Evolutionary conservation across 1,284 basidiomycete species (phyloP), one percentile per base, ranked within the genome.

Genomic region (Heterobasidion occidentale): DNA sequence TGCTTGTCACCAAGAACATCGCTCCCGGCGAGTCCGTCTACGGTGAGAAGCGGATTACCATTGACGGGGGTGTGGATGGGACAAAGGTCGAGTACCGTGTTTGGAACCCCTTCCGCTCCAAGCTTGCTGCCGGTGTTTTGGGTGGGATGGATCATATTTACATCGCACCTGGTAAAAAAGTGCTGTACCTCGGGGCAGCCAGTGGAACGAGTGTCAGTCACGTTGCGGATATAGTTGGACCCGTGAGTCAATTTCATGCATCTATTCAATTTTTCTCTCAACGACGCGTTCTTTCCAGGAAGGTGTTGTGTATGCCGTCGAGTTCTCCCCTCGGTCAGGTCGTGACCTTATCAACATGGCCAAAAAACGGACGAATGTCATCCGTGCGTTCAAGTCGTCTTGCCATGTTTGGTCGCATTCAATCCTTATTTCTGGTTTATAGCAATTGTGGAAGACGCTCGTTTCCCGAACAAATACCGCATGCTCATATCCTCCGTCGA

Each of bases 311-410:
- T 99, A 99, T 72, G 96, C 96, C 46, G 97, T 99, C 58, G 96
- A 99, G 74, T 99, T 99, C 77, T 98, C 95, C 3, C 83, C 90
- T 69, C 87, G 97, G 65, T 96, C 94, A 59, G 96, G 96, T 50
- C 92, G 96, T 75, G 96, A 99, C 74, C 77, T 99, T 60, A 98
- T 99, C 68, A 92, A 92, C 75, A 99, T 99, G 97, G 96, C 97
- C 54, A 98, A 99, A 79, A 98, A 98, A 77, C 84, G 97, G 60
- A 99, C 97, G 61, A 99, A 99, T 74, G 94, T 99, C 62, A 98
- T 99, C 67, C 96, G 92, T 94, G 72, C 60, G 91, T 82, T 12
- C 27, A 47, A 8, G 44, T 33, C 36, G 53, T 48, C 34, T 54
- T 15, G 4, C 27, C 9, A 51, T 36, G 20, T 50, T 53, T n/a